Percentiles rank a stretch among this genome's conserved stretches.
Evolutionary conservation across 169 alveolate genomes (phyloP).

Genomic region (Eimeria falciformis): DNA sequence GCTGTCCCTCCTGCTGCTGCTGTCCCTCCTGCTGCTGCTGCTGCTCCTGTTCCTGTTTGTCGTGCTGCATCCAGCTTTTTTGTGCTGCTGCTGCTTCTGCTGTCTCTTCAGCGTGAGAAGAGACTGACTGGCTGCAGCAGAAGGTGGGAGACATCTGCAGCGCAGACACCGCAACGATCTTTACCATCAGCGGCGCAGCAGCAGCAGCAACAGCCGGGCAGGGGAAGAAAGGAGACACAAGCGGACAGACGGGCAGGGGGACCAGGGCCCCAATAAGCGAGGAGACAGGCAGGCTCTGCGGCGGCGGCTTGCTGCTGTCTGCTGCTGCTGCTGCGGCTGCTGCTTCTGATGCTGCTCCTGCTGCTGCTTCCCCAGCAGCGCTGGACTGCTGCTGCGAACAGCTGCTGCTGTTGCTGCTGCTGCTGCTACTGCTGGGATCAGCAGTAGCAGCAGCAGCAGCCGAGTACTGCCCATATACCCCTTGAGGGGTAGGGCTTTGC

Average conservation of each 20-base stretch:
- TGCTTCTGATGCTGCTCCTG: not conserved
- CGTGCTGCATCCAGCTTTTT: not conserved
- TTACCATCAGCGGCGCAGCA: constrained; percentile 37
- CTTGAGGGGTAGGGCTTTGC: not conserved
- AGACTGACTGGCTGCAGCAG: constrained; percentile 25
- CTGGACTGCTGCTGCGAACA: not conserved
- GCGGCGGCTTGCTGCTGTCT: constrained; percentile 15
- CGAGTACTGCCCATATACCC: not conserved
- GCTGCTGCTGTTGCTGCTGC: constrained; percentile 33
- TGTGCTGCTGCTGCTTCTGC: constrained; percentile 26
- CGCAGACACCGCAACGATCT: constrained; percentile 48
- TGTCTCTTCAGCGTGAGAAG: not conserved
- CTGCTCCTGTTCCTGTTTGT: constrained; percentile 29
- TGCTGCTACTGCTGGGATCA: not conserved
- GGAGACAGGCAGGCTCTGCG: constrained; percentile 1
- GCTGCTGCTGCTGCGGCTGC: not conserved
- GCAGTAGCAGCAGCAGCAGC: constrained; percentile 2
- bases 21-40: not conserved
- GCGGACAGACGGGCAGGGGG: constrained; percentile 27
- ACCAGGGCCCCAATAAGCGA: constrained; percentile 30
- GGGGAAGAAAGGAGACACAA: not conserved
- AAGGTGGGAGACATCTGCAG: constrained; percentile 32
- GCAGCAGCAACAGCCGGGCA: constrained; percentile 61
- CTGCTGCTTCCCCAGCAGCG: not conserved
- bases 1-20: constrained; percentile 9